A percentile compares a stretch with the other conserved stretches of the same genome.
These are phyloP conservation scores for Candida sanyiensis DNA, from an alignment of 805 yeast genomes.

Conservation along the genomic window DNA sequence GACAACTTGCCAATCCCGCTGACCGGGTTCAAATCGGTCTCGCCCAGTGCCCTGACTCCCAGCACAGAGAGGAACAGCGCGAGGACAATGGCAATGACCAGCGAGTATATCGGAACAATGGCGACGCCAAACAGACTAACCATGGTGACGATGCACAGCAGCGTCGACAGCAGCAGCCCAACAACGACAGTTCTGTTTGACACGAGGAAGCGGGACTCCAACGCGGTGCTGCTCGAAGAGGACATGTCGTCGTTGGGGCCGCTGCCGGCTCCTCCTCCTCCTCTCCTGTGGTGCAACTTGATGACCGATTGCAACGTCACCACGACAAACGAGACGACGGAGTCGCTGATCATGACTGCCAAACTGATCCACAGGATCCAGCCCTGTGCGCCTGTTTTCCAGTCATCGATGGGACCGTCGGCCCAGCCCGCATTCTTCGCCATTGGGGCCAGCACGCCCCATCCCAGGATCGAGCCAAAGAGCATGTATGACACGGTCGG, in stretches of 20 bases:
- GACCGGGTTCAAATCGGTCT: conserved; percentile 94
- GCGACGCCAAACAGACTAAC: conserved; percentile 58
- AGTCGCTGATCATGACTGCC: conserved; percentile 91
- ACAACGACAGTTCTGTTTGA: conserved; percentile 40
- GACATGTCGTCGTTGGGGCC: background rate
- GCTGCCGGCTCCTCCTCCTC: background rate
- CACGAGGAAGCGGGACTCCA: conserved; percentile 43
- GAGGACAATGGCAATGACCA: conserved; percentile 59
- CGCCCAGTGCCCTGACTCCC: conserved; percentile 93
- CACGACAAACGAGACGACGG: conserved; percentile 71
- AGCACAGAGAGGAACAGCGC: conserved; percentile 77
- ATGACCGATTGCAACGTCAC: conserved; percentile 43
- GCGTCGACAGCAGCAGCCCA: conserved; percentile 63
- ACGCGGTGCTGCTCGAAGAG: conserved; percentile 18
- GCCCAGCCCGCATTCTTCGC: conserved; percentile 77
- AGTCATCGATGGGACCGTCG: conserved; percentile 81
- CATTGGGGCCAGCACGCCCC: conserved; percentile 87
- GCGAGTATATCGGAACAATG: conserved; percentile 65
- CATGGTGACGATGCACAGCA: conserved; percentile 62
- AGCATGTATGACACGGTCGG: conserved; percentile 89
- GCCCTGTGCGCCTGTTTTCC: conserved; percentile 93
- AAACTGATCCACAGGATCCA: conserved; percentile 95
- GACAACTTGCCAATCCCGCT: conserved; percentile 94
- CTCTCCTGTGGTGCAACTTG: conserved; percentile 12
- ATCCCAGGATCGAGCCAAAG: conserved; percentile 82